Evolutionary conservation across 345 rosid genomes (phyloP), one percentile per base, ranked within the genome.

Genomic region (Excoecaria agallocha): DNA sequence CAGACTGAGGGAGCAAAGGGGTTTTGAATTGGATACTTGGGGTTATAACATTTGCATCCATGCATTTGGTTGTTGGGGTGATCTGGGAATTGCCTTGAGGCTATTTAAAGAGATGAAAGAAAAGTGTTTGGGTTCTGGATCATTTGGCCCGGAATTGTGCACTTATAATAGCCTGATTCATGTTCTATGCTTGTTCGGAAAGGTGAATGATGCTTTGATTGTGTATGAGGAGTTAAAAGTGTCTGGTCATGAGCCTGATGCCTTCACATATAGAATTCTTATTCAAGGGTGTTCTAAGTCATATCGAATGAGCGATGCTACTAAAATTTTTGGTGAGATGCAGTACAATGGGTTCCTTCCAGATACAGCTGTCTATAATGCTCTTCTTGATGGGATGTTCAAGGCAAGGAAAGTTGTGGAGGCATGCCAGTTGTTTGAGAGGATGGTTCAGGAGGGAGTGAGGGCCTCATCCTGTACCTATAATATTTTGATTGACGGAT

Each of bases 181-280:
- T 49, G 90, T 87, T 35, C 76, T 94, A 68, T 89, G 97, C 82
- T 82, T 85, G 70, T 80, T 72, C 9, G 97, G 98, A 43, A 94
- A 89, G 83, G 91, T 83, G 45, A 89, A 84, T 68, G 98, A 94
- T 74, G 96, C 94, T 1, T 62, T 92, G 77, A 69, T 75, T 30
- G 94, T 89, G 35, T 91, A 82, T 81, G 93, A 92, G 56, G 99
- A 92, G 70, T 72, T 94, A 76, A 93, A 87, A 82, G 87, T 73
- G 20, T 94, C 97, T 60, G 97, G 94, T 25, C 94, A 92, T 54
- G 91, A 91, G 76, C 98, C 98, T 19, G 95, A 94, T 84, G 86
- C 80, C 35, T 87, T 84, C 37, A 89, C 98, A 0, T 93, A 91
- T 72, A 78, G 96, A 57, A 86, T 85, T 54, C 74, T 94, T 46